Evolutionary conservation across 2,329 filamentous ascomycete genomes (phyloP).

Genomic region (Plectosphaerella plurivora): DNA sequence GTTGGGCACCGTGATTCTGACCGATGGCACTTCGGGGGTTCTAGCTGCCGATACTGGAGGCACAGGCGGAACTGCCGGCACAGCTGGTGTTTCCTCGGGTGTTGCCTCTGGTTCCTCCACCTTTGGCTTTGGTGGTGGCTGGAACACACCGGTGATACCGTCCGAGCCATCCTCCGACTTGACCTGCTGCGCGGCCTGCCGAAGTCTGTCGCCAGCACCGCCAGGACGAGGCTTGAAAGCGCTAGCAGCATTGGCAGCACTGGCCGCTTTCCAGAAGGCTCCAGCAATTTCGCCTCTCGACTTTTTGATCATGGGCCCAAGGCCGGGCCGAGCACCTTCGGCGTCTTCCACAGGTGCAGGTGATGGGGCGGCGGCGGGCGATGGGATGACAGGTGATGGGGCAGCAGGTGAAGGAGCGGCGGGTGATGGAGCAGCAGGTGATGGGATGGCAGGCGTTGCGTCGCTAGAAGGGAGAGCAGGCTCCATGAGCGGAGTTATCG

Average conservation of each 20-base stretch:
- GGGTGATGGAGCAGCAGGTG: slow-evolving; percentile 13
- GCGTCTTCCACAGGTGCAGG: slow-evolving; percentile 16
- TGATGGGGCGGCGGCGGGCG: slow-evolving; percentile 3
- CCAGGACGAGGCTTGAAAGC: slow-evolving; percentile 83
- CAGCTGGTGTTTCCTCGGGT: slow-evolving; percentile 12
- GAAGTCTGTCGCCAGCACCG: slow-evolving; percentile 76
- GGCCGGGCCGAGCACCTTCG: slow-evolving; percentile 60
- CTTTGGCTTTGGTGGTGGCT: slow-evolving; percentile 59
- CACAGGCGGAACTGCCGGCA: background rate
- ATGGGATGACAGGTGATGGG: slow-evolving; percentile 6
- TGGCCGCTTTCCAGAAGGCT: slow-evolving; percentile 75
- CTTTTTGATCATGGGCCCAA: slow-evolving; percentile 85
- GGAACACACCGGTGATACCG: slow-evolving; percentile 84
- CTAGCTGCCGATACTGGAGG: slow-evolving; percentile 13
- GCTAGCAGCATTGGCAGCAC: slow-evolving; percentile 49
- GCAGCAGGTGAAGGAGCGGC: slow-evolving; percentile 14
- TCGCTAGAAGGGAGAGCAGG: slow-evolving; percentile 6
- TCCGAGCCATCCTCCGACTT: slow-evolving; percentile 66
- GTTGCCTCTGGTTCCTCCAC: slow-evolving; percentile 27
- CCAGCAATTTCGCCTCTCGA: slow-evolving; percentile 70
- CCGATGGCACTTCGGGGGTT: slow-evolving; percentile 44
- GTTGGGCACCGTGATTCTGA: slow-evolving; percentile 51
- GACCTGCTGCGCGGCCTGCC: slow-evolving; percentile 50
- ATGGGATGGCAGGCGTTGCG: slow-evolving; percentile 15
- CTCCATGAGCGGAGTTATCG: background rate